Conservation (phyloP, 257 asterid species). For the Solanum lignicaule region DNA sequence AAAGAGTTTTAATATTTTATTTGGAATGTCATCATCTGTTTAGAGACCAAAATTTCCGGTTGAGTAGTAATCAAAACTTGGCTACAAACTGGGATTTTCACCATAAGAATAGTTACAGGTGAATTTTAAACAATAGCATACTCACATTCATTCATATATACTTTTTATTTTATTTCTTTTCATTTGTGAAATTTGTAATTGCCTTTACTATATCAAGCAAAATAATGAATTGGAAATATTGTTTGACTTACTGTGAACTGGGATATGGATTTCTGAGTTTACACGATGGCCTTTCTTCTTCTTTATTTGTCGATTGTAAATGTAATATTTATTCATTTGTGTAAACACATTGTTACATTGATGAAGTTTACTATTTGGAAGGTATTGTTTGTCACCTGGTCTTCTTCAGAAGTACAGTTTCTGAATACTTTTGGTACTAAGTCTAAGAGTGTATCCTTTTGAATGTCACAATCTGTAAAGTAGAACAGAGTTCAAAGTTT, state of each 20-base stretch:
- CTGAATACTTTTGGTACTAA: not conserved
- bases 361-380: not conserved
- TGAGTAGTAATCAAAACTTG: conserved; percentile 1
- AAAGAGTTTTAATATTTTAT: not conserved
- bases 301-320: too few relatives aligned
- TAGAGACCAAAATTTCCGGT: conserved; percentile 13
- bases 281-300: not conserved
- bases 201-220: not conserved
- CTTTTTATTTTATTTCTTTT: conserved; percentile 3
- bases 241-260: not conserved
- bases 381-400: not conserved
- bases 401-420: not conserved
- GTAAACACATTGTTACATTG: not conserved
- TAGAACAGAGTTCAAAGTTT: not conserved
- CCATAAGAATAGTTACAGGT: conserved; percentile 8
- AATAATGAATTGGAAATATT: not conserved
- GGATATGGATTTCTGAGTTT: not conserved
- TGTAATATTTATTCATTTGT: not conserved
- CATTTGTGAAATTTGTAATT: conserved; percentile 10
- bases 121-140: conserved; percentile 6
- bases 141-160: conserved; percentile 6
- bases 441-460: not conserved
- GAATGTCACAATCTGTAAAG: not conserved
- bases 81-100: conserved; percentile 17
- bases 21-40: conserved; percentile 12